A percentile compares a stretch with the other conserved stretches of the same genome.
Conservation (phyloP, 2,329 filamentous ascomycete genomes). For the Cryphonectria japonica region DNA sequence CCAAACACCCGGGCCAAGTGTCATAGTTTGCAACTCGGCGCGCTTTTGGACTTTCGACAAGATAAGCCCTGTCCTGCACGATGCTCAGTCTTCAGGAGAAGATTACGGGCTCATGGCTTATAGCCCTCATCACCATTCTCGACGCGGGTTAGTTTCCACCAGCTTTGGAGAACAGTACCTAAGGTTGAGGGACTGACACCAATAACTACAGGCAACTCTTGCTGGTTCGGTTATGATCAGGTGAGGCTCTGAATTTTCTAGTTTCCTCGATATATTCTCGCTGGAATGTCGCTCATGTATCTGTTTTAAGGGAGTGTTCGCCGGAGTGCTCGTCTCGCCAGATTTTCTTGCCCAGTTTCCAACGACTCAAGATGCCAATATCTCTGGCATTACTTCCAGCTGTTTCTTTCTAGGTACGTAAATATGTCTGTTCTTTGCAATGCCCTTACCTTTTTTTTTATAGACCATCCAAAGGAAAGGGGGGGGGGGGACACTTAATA, state of each 20-base stretch:
- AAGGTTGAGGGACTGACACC: not conserved
- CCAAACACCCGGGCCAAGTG: not conserved
- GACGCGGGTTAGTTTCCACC: constrained; percentile 19
- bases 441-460: not conserved
- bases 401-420: constrained; percentile 43
- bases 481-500: not conserved
- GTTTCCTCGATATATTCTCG: not conserved
- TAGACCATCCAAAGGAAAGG: no score
- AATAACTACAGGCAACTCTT: constrained; percentile 20
- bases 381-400: constrained; percentile 49
- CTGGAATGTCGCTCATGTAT: no score
- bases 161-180: no score
- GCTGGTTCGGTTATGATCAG: constrained; percentile 31
- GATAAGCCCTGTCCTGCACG: not conserved
- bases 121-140: constrained; percentile 27
- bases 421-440: not conserved
- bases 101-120: constrained; percentile 26
- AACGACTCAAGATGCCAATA: constrained; percentile 42
- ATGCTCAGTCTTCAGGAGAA: constrained; percentile 21
- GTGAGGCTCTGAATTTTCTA: not conserved
- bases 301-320: constrained; percentile 43
- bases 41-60: not conserved
- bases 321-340: constrained; percentile 46
- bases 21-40: not conserved
- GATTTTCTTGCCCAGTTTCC: constrained; percentile 46